Evolutionary conservation across 768 basidiomycete genomes (phyloP).

Genomic region (Austroboletus eburneus): DNA sequence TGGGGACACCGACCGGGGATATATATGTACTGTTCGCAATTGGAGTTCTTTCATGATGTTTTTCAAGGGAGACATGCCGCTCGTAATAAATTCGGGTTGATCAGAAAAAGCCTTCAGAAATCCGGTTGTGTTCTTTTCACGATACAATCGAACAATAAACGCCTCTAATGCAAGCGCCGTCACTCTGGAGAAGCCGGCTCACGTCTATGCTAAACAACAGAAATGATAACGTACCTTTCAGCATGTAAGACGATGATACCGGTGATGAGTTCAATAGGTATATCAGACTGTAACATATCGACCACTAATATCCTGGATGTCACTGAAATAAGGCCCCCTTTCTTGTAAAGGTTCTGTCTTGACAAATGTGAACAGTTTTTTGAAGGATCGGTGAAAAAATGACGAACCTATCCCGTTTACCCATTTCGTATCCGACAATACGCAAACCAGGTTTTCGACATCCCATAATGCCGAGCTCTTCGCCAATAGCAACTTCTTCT

Average conservation of each 20-base stretch:
- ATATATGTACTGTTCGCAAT: conserved; percentile 83
- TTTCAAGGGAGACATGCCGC: conserved; percentile 85
- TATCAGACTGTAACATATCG: conserved; percentile 85
- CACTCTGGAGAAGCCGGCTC: conserved; percentile 48
- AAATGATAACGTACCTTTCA: conserved; percentile 58
- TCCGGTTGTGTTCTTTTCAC: conserved; percentile 84
- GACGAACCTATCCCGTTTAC: conserved; percentile 69
- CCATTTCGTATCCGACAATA: conserved; percentile 78
- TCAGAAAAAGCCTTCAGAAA: conserved; percentile 98
- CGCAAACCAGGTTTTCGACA: conserved; percentile 83
- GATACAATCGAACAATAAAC: conserved; percentile 87
- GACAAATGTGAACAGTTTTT: conserved; percentile 12
- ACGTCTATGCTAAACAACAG: neutral
- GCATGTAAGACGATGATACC: conserved; percentile 90
- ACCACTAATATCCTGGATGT: conserved; percentile 94
- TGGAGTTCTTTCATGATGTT: conserved; percentile 93
- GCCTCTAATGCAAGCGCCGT: conserved; percentile 83
- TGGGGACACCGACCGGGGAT: conserved; percentile 64
- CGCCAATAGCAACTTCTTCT: conserved; percentile 88
- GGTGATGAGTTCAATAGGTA: conserved; percentile 82
- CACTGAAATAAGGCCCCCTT: conserved; percentile 85
- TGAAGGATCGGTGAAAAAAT: neutral
- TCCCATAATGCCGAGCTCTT: conserved; percentile 90
- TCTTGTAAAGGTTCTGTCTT: conserved; percentile 81
- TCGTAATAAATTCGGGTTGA: conserved; percentile 92